A percentile compares a stretch with the other conserved stretches of the same genome.
phyloP scores from a whole-genome alignment of 192 early-diverging fungal genomes.

The Paraglomus brasilianum region DNA sequence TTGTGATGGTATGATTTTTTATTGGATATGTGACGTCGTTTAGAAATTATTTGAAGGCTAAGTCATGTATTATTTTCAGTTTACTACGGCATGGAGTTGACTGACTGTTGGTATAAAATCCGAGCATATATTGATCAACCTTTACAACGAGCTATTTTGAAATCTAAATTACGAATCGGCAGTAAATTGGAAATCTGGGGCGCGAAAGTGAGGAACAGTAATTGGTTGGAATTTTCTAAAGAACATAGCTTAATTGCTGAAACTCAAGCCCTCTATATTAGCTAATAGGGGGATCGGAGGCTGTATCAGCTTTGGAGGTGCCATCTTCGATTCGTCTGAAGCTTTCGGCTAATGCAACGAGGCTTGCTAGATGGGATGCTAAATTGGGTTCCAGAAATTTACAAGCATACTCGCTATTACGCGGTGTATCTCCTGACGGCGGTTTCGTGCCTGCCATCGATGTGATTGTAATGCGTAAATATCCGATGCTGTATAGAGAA shows the following conservation, averaged over 20 bases:
- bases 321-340: constrained; percentile 31
- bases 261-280: constrained; percentile 25
- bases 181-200: constrained; percentile 60
- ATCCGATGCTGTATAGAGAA: constrained; percentile 50
- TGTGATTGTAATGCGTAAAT: constrained; percentile 53
- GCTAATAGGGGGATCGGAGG: constrained; percentile 30
- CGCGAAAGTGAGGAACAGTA: constrained; percentile 45
- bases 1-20: no score
- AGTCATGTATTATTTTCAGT: constrained; percentile 4
- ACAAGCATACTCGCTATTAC: constrained; percentile 34
- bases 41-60: constrained; percentile 11
- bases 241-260: background rate
- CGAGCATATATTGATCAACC: constrained; percentile 47
- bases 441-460: constrained; percentile 60
- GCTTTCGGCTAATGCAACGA: constrained; percentile 53
- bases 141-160: constrained; percentile 39
- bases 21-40: no score
- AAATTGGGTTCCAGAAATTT: constrained; percentile 47
- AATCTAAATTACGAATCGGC: constrained; percentile 49
- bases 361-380: constrained; percentile 57
- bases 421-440: constrained; percentile 45
- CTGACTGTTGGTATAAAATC: constrained; percentile 70
- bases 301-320: constrained; percentile 48
- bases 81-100: constrained; percentile 45
- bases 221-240: constrained; percentile 11